Base-by-base conservation (phyloP, 148 eudicot species). In the Diospyros lotus region DNA sequence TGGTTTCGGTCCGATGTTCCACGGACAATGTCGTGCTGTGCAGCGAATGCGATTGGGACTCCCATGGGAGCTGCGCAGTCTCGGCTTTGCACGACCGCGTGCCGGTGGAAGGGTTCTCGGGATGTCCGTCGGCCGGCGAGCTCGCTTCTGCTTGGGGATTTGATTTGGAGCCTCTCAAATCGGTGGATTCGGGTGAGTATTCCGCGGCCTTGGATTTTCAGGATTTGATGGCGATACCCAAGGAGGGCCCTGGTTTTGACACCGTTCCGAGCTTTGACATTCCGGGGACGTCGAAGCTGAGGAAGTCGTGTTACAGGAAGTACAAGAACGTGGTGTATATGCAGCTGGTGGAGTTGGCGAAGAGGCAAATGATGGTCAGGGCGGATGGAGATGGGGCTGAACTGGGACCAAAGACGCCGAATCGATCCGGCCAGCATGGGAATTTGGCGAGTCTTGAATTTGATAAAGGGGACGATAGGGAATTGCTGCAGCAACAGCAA, bases 101-200 rank as follows among this genome's bases (percentile, higher is more conserved):
- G 53, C 83, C 88, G 0, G 64, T 82, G 1, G 85, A 87, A 0
- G 88, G 86, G 0, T 87, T 89, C 64, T 66, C 81, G 4, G 96
- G 96, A 0, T 85, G 85, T 10, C 96, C 96, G 0, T 64, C 86
- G 40, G 80, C 91, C 0, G 6, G 71, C 1, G 84, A 90, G 58
- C 74, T 93, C 9, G 90, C 92, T 1, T 14, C 87, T 1, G 48
- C 64, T 18, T 87, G 85, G 85, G 92, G 91, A 1, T 9, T 89
- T 58, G 85, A 90, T 75, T 78, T 82, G 28, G 65, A 70, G 4
- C 10, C 65, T 5, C 73, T 72, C 9, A 69, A 69, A 3, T 63
- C 78, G 42, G 6, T 68, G 10, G 70, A 56, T 76, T 64, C 61
- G 13, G 46, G 28, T 45, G 50, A 39, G 9, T 73, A 13, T 17